Evolutionary conservation across 1,139 yeast genomes (phyloP).

Genomic region (Zygoascus meyerae): DNA sequence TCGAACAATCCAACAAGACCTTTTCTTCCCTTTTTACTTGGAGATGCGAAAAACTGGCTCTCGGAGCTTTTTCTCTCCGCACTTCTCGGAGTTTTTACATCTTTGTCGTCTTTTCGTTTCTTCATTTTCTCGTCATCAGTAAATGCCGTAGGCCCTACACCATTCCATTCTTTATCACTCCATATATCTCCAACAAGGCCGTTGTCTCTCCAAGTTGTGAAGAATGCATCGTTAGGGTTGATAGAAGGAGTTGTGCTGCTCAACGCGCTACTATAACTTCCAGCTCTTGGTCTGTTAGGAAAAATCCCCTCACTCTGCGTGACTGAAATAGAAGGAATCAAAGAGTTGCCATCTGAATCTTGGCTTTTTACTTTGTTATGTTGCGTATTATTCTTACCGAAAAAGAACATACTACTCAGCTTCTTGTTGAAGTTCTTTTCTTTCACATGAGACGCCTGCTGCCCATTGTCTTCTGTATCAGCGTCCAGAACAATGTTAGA

Average conservation of each 20-base stretch:
- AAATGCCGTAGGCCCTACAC: not conserved
- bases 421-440: conserved; percentile 3
- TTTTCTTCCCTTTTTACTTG: conserved; percentile 7
- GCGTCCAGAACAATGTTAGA: not conserved
- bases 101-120: conserved; percentile 4
- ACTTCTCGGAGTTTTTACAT: not conserved
- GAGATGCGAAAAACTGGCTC: conserved; percentile 1
- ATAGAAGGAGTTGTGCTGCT: conserved; percentile 14
- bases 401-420: conserved; percentile 22
- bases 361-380: conserved; percentile 2
- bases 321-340: not conserved
- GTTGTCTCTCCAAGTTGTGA: conserved; percentile 24
- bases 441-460: not conserved
- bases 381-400: conserved; percentile 15
- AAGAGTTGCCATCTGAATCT: not conserved
- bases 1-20: conserved; percentile 9
- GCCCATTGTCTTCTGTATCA: not conserved
- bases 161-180: conserved; percentile 6
- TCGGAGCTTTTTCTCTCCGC: not conserved
- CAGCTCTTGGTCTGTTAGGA: conserved; percentile 18
- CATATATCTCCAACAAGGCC: conserved; percentile 5
- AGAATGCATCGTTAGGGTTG: conserved; percentile 16
- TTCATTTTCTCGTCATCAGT: conserved; percentile 3
- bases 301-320: not conserved
- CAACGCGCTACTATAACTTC: conserved; percentile 20